Percentiles rank a stretch among this genome's conserved stretches.
Evolutionary conservation across 2,329 filamentous ascomycete genomes (phyloP).

Genomic region (Aspergillus sergii): DNA sequence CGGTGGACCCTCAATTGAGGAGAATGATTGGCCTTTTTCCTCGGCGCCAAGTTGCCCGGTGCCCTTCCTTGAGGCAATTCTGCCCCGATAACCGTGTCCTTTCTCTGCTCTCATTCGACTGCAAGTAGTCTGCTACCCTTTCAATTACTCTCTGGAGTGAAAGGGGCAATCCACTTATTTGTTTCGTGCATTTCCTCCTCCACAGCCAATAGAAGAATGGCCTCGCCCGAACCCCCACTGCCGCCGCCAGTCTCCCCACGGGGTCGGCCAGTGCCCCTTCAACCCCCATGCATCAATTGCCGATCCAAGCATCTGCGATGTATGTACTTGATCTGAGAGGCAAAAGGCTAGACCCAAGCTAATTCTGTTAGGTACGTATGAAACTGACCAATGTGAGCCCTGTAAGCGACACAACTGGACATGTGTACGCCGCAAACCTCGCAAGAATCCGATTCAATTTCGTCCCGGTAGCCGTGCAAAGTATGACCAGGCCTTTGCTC

Average conservation of each 20-base stretch:
- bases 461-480: not conserved
- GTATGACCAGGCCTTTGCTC: constrained; percentile 3
- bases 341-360: not conserved
- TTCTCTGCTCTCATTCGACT: not conserved
- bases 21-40: not conserved
- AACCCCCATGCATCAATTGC: not conserved
- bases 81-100: not conserved
- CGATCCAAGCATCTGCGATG: not conserved
- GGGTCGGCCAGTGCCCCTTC: not conserved
- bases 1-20: not conserved
- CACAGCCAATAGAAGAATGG: not conserved
- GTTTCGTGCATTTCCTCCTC: not conserved
- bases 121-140: not conserved
- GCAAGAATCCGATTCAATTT: not conserved
- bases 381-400: not conserved
- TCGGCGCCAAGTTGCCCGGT: not conserved
- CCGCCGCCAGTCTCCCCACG: not conserved
- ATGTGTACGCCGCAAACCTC: not conserved
- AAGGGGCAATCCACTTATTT: not conserved
- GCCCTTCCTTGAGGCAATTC: not conserved
- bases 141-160: not conserved
- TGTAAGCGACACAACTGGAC: not conserved
- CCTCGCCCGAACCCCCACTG: not conserved
- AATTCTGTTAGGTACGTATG: not conserved
- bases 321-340: too few relatives aligned